A percentile compares a stretch with the other conserved stretches of the same genome.
Evolutionary conservation across 805 yeast genomes (phyloP).

Genomic region (Brettanomyces nanus): DNA sequence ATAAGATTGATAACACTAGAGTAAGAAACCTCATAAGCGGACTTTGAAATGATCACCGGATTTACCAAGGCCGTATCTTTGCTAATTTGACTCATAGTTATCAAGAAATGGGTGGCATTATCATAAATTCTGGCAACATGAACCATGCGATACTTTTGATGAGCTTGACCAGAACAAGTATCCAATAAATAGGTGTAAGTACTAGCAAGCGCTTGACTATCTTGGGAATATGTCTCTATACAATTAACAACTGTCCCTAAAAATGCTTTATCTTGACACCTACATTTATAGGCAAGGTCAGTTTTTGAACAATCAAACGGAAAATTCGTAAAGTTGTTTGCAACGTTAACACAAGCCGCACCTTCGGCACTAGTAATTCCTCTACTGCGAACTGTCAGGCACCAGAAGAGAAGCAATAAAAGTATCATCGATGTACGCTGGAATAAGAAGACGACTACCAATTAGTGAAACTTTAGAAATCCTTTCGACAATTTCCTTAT

Average conservation of each 20-base stretch:
- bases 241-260: slow-evolving; percentile 30
- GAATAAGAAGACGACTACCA: too few species aligned
- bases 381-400: neutral
- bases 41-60: slow-evolving; percentile 22
- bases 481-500: too few species aligned
- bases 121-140: slow-evolving; percentile 22
- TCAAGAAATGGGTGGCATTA: slow-evolving; percentile 20
- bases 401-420: neutral
- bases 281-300: slow-evolving; percentile 28
- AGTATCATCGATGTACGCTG: too few species aligned
- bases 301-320: slow-evolving; percentile 27
- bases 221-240: slow-evolving; percentile 23
- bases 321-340: slow-evolving; percentile 25
- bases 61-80: slow-evolving; percentile 10
- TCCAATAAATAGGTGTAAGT: slow-evolving; percentile 28
- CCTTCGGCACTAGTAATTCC: slow-evolving; percentile 29
- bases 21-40: slow-evolving; percentile 18
- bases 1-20: slow-evolving; percentile 23
- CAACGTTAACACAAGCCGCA: slow-evolving; percentile 29
- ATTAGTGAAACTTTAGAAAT: too few species aligned
- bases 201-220: slow-evolving; percentile 20
- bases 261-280: slow-evolving; percentile 27
- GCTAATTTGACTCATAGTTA: slow-evolving; percentile 9
- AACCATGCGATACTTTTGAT: slow-evolving; percentile 18
- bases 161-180: slow-evolving; percentile 27